Evolutionary conservation across 1,284 basidiomycete genomes (phyloP), one percentile per base, ranked within the genome.

Genomic region (Marasmius oreades): DNA sequence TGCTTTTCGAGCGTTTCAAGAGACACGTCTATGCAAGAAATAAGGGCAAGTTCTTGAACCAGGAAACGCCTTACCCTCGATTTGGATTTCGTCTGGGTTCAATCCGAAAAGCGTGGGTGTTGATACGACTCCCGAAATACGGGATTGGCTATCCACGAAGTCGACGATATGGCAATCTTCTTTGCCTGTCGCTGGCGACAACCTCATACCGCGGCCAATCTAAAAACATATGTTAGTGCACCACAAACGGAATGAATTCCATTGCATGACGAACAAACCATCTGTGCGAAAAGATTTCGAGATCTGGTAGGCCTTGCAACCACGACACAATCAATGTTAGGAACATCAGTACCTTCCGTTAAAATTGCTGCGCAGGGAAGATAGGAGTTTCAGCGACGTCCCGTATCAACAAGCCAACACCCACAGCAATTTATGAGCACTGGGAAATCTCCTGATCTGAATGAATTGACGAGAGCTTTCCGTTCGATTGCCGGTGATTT

Each of bases 201-300:
- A 77, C 55, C 96, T 80, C 79, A 98, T 88, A 7, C 96, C 95
- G 53, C 96, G 82, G 0, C 95, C 96, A 62, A 98, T 93, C 92
- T 94, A 58, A 46, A 18, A 31, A 43, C 55, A 20, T 50, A 52
- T 39, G 33, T 52, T 5, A 43, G 20, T 37, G 14, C 23, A 31
- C 4, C 4, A 16, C 14, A 1, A 22, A 36, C 31, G 42, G 33
- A 28, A 26, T 39, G 43, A n/a, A 20, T 33, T 24, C 5, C 3
- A 44, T 47, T 39, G 10, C n/a, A 54, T 52, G 20, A 34, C n/a
- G 34, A 22, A 56, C 76, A 44, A 58, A 91, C 92, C 95, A 98
- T 99, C 67, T 98, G 96, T 3, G 90, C 84, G 64, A 95, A 95
- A 7, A 97, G 71, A 68, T 96, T 98, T 31, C 85, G 79, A 11